phyloP scores from a whole-genome alignment of 495 filamentous ascomycete species.

The Penicillium argentinense region DNA sequence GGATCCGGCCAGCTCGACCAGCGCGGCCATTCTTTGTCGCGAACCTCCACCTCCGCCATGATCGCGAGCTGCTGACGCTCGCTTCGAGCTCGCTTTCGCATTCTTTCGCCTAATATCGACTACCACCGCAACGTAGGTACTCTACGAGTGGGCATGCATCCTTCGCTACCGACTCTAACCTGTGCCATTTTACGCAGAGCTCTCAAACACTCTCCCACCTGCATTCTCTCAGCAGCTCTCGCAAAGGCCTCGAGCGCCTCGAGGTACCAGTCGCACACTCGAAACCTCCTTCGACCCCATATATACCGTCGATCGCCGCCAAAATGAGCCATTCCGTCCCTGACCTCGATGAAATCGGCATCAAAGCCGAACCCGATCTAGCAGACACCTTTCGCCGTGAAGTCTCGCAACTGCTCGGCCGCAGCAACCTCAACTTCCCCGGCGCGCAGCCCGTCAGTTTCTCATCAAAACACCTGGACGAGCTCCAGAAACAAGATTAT shows the following conservation, averaged over 20 bases:
- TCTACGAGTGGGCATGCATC: too few relatives aligned
- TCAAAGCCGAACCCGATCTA: slow-evolving; percentile 59
- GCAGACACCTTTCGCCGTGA: slow-evolving; percentile 63
- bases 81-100: neutral
- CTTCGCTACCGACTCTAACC: too few relatives aligned
- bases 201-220: too few relatives aligned
- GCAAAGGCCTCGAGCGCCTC: neutral
- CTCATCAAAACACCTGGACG: slow-evolving; percentile 69
- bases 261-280: too few relatives aligned
- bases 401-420: slow-evolving; percentile 73
- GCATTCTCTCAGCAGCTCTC: neutral
- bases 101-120: too few relatives aligned
- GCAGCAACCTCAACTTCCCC: slow-evolving; percentile 68
- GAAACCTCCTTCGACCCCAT: too few relatives aligned
- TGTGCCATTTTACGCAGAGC: too few relatives aligned
- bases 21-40: slow-evolving; percentile 1
- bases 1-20: neutral
- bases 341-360: slow-evolving; percentile 52
- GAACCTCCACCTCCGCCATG: neutral
- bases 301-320: too few relatives aligned
- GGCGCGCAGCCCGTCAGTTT: slow-evolving; percentile 97
- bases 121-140: too few relatives aligned
- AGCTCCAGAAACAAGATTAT: slow-evolving; percentile 80
- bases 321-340: slow-evolving; percentile 48
- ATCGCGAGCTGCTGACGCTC: neutral